Evolutionary conservation across 805 yeast species (phyloP).

Genomic region (Ogataea paraovalis): DNA sequence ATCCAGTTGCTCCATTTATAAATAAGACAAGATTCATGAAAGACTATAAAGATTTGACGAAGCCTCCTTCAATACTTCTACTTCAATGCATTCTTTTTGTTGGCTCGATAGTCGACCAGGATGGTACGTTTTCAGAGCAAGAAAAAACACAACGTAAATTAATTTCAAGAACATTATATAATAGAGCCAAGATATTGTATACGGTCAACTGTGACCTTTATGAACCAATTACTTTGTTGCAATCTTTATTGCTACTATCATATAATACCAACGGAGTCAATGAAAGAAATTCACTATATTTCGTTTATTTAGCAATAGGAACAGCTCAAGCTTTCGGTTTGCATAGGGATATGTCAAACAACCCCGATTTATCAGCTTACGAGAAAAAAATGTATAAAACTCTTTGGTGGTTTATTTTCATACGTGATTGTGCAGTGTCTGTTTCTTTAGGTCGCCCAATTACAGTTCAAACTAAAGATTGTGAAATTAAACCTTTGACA

Average conservation of each 20-base stretch:
- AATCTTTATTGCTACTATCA: conserved; percentile 57
- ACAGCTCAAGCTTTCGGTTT: conserved; percentile 74
- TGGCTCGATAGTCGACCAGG: conserved; percentile 55
- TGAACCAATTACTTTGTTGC: conserved; percentile 56
- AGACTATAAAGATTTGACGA: conserved; percentile 50
- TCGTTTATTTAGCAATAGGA: conserved; percentile 65
- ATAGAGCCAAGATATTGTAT: conserved; percentile 59
- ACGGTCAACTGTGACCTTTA: conserved; percentile 64
- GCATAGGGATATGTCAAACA: conserved; percentile 42
- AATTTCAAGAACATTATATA: conserved; percentile 23
- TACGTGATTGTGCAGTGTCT: conserved; percentile 12
- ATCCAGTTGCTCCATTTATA: conserved; percentile 65
- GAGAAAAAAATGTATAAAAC: conserved; percentile 19
- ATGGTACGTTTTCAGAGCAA: conserved; percentile 48
- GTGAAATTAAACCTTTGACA: conserved; percentile 68
- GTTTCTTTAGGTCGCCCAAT: conserved; percentile 71
- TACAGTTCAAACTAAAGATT: conserved; percentile 62
- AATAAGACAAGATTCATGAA: conserved; percentile 59
- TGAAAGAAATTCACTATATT: conserved; percentile 59
- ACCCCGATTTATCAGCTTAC: conserved; percentile 6
- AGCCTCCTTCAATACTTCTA: conserved; percentile 57
- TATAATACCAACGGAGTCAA: conserved; percentile 72
- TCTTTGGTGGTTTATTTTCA: conserved; percentile 16
- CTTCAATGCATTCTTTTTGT: conserved; percentile 61
- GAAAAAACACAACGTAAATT: conserved; percentile 43